These are phyloP conservation scores for Suhomyces bokatorum DNA, from an alignment of 1,139 yeast species.

Conservation along the genomic window DNA sequence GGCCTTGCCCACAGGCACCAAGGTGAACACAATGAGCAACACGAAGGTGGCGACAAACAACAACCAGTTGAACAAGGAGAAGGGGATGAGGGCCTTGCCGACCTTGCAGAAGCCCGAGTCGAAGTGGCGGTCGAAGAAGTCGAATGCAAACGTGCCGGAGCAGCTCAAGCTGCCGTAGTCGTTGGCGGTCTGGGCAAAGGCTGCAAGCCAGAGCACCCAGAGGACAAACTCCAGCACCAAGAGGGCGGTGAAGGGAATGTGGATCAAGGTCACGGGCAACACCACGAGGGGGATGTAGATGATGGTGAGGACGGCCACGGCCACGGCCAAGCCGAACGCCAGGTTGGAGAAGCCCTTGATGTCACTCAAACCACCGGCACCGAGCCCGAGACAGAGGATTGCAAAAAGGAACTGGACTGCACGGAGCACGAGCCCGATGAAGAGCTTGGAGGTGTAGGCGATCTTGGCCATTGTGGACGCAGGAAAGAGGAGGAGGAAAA, in stretches of 20 bases:
- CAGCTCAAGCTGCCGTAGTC: slow-evolving; percentile 26
- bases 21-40: slow-evolving; percentile 23
- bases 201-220: slow-evolving; percentile 19
- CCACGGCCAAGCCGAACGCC: slow-evolving; percentile 23
- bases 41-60: slow-evolving; percentile 25
- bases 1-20: slow-evolving; percentile 21
- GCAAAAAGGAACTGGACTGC: slow-evolving; percentile 25
- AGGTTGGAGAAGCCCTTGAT: slow-evolving; percentile 16
- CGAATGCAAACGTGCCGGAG: slow-evolving; percentile 2
- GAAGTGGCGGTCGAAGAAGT: not conserved
- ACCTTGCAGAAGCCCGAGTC: slow-evolving; percentile 19
- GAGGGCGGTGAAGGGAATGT: slow-evolving; percentile 18
- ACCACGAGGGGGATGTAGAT: slow-evolving; percentile 21
- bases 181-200: slow-evolving; percentile 27
- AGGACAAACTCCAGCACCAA: slow-evolving; percentile 25
- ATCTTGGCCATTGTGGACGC: not conserved
- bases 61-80: slow-evolving; percentile 32
- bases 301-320: slow-evolving; percentile 25
- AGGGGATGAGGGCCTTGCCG: slow-evolving; percentile 32
- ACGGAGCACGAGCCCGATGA: slow-evolving; percentile 7
- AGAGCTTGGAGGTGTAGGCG: not conserved
- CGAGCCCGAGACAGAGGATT: slow-evolving; percentile 26
- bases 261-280: slow-evolving; percentile 19
- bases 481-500: not conserved
- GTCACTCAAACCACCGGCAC: slow-evolving; percentile 25